phyloP scores from a whole-genome alignment of 768 basidiomycete genomes.

The Lentinula sp. region DNA sequence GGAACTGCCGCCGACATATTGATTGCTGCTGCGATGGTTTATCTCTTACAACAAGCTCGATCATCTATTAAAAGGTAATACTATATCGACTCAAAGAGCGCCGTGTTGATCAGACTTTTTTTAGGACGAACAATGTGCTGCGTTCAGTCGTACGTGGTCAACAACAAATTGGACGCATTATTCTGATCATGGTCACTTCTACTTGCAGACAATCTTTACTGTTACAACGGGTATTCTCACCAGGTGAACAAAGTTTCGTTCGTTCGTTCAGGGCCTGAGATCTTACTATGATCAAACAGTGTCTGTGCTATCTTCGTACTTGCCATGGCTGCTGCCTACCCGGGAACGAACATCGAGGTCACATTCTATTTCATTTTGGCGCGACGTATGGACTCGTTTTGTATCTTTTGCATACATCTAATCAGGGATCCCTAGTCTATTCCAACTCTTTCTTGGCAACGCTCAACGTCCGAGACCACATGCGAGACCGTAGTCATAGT shows the following conservation, averaged over 20 bases:
- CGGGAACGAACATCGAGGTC: conserved; percentile 2
- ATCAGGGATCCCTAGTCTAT: not conserved
- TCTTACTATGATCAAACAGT: not conserved
- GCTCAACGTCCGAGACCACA: conserved; percentile 3
- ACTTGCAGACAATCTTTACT: not conserved
- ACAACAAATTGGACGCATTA: not conserved
- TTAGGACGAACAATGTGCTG: conserved; percentile 1
- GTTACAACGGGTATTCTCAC: conserved; percentile 5
- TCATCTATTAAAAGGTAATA: conserved; percentile 1
- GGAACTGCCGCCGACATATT: not conserved
- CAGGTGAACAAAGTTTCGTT: not conserved
- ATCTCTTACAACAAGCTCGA: not conserved
- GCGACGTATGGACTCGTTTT: not conserved
- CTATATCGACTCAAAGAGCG: too few relatives aligned
- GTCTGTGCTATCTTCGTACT: conserved; percentile 6
- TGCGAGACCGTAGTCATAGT: not conserved
- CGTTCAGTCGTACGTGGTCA: not conserved
- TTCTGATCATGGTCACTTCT: not conserved
- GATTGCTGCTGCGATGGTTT: conserved; percentile 3
- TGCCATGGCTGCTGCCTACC: not conserved
- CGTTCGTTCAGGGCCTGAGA: too few relatives aligned
- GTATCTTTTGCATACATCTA: not conserved
- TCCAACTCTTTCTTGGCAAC: conserved; percentile 3
- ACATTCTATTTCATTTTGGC: conserved; percentile 3
- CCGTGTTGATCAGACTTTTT: not conserved